Conservation (phyloP, 495 filamentous ascomycete genomes). For the Podospora anserina region DNA sequence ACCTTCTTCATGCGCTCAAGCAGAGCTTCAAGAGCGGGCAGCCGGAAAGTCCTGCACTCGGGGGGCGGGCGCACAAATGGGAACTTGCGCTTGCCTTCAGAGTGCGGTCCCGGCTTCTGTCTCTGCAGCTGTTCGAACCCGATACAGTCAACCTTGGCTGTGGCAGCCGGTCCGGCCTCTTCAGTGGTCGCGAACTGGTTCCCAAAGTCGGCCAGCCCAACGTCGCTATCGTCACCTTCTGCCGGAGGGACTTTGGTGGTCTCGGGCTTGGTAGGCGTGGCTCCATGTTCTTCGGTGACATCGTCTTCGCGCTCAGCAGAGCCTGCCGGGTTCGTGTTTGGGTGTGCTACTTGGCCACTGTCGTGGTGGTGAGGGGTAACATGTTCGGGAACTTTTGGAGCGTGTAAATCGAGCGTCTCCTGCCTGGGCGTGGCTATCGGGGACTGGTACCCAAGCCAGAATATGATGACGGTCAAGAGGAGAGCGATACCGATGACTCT, state of each 20-base stretch:
- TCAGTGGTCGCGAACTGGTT: slow-evolving; percentile 1
- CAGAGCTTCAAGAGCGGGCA: slow-evolving; percentile 50
- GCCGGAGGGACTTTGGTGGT: background rate
- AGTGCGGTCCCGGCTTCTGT: slow-evolving; percentile 35
- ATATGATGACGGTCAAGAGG: slow-evolving; percentile 18
- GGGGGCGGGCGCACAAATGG: slow-evolving; percentile 54
- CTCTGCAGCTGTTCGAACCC: slow-evolving; percentile 25
- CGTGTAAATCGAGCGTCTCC: slow-evolving; percentile 10
- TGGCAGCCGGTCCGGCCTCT: background rate
- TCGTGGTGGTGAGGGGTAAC: background rate
- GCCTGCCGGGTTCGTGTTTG: background rate
- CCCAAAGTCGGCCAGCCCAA: background rate
- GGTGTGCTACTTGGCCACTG: background rate
- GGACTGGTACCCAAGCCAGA: slow-evolving; percentile 22
- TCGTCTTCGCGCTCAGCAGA: background rate
- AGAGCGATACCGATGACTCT: slow-evolving; percentile 19
- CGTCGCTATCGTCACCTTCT: background rate
- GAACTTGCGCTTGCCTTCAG: slow-evolving; percentile 44
- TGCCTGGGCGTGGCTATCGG: background rate
- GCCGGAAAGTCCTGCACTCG: slow-evolving; percentile 58
- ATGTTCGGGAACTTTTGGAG: background rate
- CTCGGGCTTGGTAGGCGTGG: background rate
- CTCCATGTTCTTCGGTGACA: background rate
- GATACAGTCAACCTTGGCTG: slow-evolving; percentile 13
- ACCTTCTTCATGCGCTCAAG: slow-evolving; percentile 44